Conservation (phyloP, 2,329 filamentous ascomycete genomes). For the Torrubiella hemipterigena region DNA sequence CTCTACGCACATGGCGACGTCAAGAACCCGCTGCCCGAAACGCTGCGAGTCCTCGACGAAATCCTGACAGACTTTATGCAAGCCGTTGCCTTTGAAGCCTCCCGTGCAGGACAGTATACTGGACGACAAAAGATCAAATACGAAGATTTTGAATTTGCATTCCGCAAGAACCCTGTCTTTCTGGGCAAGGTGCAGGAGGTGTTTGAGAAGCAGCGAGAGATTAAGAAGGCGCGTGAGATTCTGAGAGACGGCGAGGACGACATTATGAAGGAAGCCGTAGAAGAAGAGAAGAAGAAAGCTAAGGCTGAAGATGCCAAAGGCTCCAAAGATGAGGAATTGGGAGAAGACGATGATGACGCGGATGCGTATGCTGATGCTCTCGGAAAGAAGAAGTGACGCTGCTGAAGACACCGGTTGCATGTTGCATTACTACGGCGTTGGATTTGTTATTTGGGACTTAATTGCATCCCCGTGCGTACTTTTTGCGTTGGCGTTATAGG, state of each 20-base stretch:
- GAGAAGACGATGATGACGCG: conserved; percentile 8
- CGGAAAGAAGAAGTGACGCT: conserved; percentile 7
- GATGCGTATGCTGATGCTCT: conserved; percentile 11
- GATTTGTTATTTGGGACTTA: too few species aligned
- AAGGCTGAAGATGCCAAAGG: conserved; percentile 13
- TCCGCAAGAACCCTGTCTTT: conserved; percentile 74
- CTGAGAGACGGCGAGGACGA: conserved; percentile 56
- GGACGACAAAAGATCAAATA: conserved; percentile 95
- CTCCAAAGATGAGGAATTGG: conserved; percentile 1
- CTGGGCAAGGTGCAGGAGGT: conserved; percentile 84
- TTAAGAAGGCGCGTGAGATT: conserved; percentile 72
- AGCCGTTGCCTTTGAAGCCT: conserved; percentile 82
- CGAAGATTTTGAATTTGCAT: conserved; percentile 92
- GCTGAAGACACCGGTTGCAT: background rate
- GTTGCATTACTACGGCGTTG: conserved; percentile 16
- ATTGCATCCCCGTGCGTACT: too few species aligned
- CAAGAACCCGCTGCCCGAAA: conserved; percentile 66
- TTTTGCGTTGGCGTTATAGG: too few species aligned
- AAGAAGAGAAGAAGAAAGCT: conserved; percentile 26
- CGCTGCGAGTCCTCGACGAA: conserved; percentile 80
- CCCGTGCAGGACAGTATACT: conserved; percentile 71
- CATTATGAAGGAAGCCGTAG: conserved; percentile 40
- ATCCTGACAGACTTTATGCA: conserved; percentile 96
- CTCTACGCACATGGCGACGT: conserved; percentile 75
- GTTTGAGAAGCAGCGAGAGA: conserved; percentile 74